These are phyloP conservation scores for Castanea mollissima DNA, from an alignment of 306 rosid genomes.

Conservation along the genomic window DNA sequence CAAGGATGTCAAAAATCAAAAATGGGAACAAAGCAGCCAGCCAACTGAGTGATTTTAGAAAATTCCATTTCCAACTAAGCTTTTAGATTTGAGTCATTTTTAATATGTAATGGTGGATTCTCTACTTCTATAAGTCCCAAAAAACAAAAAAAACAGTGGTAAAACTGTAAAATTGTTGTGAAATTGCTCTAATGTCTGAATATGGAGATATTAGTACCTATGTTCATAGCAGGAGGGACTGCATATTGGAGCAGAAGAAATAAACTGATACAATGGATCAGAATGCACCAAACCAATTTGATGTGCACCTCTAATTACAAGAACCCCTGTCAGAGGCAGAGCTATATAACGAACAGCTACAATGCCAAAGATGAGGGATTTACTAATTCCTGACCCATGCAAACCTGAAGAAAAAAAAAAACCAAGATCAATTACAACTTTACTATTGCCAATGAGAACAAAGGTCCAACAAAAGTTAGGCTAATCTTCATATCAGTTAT, in stretches of 20 bases:
- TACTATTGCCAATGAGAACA: background rate
- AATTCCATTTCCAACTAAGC: background rate
- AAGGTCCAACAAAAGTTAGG: background rate
- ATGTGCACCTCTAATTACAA: conserved; percentile 40
- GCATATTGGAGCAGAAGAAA: conserved; percentile 51
- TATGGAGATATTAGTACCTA: conserved; percentile 18
- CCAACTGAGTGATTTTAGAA: background rate
- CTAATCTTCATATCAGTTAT: background rate
- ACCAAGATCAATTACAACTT: no score
- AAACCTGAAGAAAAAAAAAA: conserved; percentile 31
- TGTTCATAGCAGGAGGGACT: conserved; percentile 59
- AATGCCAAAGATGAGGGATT: conserved; percentile 37
- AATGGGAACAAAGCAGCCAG: no score
- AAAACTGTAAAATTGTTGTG: background rate
- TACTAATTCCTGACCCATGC: conserved; percentile 33
- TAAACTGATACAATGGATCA: conserved; percentile 47
- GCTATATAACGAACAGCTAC: conserved; percentile 39
- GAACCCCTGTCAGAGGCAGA: conserved; percentile 40
- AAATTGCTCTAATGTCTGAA: background rate
- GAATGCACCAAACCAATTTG: conserved; percentile 39
- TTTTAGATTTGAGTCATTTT: background rate
- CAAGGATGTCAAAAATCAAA: background rate
- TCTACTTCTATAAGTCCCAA: background rate
- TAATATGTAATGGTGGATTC: no score
- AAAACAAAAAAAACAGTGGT: background rate